These are phyloP conservation scores for Suillus tomentosus DNA, from an alignment of 768 basidiomycete species.

Conservation along the genomic window DNA sequence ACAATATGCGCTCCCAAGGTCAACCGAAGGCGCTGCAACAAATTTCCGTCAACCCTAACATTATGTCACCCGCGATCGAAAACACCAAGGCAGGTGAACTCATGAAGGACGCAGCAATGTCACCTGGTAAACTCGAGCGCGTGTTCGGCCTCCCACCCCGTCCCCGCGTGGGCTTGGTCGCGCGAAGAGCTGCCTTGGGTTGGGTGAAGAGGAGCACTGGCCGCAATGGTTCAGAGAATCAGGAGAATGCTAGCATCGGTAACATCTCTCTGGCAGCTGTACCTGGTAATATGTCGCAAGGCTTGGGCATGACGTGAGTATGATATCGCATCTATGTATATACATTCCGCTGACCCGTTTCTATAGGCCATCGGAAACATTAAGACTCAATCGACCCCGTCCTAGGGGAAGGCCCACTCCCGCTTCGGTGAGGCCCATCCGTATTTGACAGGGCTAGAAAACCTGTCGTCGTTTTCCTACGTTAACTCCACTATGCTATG, in stretches of 20 bases:
- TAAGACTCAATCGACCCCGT: conserved; percentile 48
- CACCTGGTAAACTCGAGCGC: conserved; percentile 33
- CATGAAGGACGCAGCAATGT: conserved; percentile 36
- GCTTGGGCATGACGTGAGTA: conserved; percentile 61
- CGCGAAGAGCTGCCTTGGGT: conserved; percentile 58
- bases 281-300: conserved; percentile 29
- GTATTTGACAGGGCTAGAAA: conserved; percentile 22
- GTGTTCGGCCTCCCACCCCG: conserved; percentile 36
- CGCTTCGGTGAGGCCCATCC: conserved; percentile 29
- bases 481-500: not conserved
- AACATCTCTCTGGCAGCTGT: conserved; percentile 12
- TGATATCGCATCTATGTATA: conserved; percentile 17
- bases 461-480: conserved; percentile 5
- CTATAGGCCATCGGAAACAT: conserved; percentile 40
- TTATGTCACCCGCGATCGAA: conserved; percentile 36
- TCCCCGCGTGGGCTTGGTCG: conserved; percentile 55
- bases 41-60: conserved; percentile 44
- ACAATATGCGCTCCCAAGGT: conserved; percentile 16
- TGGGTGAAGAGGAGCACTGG: conserved; percentile 64
- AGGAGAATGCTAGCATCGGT: conserved; percentile 39
- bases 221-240: conserved; percentile 53
- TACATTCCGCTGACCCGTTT: not conserved
- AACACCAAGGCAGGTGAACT: conserved; percentile 34
- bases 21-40: conserved; percentile 43
- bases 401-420: conserved; percentile 45